Conservation (phyloP, 1,139 yeast species). For the Eremothecium coryli region DNA sequence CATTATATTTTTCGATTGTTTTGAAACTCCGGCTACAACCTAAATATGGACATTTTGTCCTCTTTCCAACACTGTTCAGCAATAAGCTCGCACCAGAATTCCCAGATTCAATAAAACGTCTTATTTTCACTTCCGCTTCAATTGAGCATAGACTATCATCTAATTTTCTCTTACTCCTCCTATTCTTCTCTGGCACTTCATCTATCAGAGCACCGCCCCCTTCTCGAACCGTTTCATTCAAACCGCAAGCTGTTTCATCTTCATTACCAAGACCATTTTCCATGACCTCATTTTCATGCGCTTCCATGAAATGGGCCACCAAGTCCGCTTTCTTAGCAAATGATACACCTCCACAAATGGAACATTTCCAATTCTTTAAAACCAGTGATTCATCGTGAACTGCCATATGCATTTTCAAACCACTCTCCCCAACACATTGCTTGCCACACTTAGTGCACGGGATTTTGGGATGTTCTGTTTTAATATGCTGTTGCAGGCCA, state of each 20-base stretch:
- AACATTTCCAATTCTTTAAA: slow-evolving; percentile 56
- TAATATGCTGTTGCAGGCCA: slow-evolving; percentile 62
- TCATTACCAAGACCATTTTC: slow-evolving; percentile 10
- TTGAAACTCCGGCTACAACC: slow-evolving; percentile 30
- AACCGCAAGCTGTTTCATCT: neutral
- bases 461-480: slow-evolving; percentile 62
- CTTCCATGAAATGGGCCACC: slow-evolving; percentile 35
- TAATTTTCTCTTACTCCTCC: slow-evolving; percentile 3
- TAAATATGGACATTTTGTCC: slow-evolving; percentile 22
- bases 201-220: neutral
- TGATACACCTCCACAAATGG: slow-evolving; percentile 34
- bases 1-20: slow-evolving; percentile 26
- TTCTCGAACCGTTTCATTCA: neutral
- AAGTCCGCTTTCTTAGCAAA: slow-evolving; percentile 38
- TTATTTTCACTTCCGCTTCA: slow-evolving; percentile 12
- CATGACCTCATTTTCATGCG: slow-evolving; percentile 30
- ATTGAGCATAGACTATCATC: slow-evolving; percentile 10
- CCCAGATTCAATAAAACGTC: slow-evolving; percentile 17
- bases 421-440: slow-evolving; percentile 64
- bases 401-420: slow-evolving; percentile 63
- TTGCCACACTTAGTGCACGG: slow-evolving; percentile 61
- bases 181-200: neutral
- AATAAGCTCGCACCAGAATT: slow-evolving; percentile 20
- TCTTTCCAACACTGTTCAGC: slow-evolving; percentile 28
- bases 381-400: slow-evolving; percentile 41